phyloP scores from a whole-genome alignment of 1,139 yeast species.

The Yarrowia galli region DNA sequence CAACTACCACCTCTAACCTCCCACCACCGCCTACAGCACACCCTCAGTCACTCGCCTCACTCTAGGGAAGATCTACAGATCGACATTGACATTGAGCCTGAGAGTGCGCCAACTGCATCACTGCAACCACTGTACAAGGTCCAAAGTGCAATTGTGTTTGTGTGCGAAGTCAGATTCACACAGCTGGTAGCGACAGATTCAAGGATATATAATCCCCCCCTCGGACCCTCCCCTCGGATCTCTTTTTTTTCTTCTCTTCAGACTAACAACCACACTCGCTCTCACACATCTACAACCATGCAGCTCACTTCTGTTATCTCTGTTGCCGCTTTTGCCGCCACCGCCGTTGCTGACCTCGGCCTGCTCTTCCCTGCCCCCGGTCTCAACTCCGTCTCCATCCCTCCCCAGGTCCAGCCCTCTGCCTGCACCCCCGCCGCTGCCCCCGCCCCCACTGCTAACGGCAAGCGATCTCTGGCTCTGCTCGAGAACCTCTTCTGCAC shows the following conservation, averaged over 20 bases:
- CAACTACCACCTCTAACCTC: background rate
- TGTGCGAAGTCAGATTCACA: constrained; percentile 1
- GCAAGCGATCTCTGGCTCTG: constrained; percentile 21
- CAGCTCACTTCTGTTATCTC: constrained; percentile 29
- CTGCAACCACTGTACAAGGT: too few species aligned
- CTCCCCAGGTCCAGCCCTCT: constrained; percentile 35
- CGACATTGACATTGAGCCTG: constrained; percentile 20
- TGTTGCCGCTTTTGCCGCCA: constrained; percentile 27
- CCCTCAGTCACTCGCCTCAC: constrained; percentile 25
- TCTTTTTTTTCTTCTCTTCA: too few species aligned
- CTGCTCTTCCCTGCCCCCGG: constrained; percentile 30
- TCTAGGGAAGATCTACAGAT: constrained; percentile 22
- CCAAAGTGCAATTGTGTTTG: too few species aligned
- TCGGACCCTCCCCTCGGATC: background rate
- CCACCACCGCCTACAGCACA: background rate
- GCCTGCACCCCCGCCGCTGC: constrained; percentile 34
- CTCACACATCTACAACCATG: too few species aligned
- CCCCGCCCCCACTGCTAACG: constrained; percentile 12
- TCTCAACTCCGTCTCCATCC: constrained; percentile 31
- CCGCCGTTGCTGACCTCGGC: constrained; percentile 33
- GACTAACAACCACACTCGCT: constrained; percentile 28
- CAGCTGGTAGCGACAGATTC: background rate
- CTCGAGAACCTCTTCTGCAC: constrained; percentile 34
- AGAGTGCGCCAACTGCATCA: constrained; percentile 1
- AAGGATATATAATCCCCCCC: constrained; percentile 2